These are phyloP conservation scores for Microsporum audouinii DNA, from an alignment of 2,329 filamentous ascomycete species.

Conservation along the genomic window DNA sequence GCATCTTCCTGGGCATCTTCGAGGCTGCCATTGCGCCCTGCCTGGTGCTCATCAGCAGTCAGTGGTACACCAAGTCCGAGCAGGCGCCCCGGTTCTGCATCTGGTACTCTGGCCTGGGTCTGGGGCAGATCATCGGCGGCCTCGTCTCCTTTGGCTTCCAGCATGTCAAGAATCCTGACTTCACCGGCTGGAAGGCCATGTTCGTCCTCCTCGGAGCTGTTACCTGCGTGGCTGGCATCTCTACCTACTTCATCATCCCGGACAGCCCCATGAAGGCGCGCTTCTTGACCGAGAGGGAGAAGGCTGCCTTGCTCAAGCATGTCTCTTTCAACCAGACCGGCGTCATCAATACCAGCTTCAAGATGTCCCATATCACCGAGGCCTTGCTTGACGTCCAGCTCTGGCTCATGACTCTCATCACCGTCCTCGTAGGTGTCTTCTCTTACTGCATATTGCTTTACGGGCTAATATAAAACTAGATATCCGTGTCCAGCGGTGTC, in stretches of 20 bases:
- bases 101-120: constrained; percentile 47
- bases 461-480: constrained; percentile 25
- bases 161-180: constrained; percentile 16
- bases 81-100: constrained; percentile 45
- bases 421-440: constrained; percentile 13
- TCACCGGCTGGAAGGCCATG: constrained; percentile 14
- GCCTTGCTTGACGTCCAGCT: constrained; percentile 16
- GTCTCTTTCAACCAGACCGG: constrained; percentile 15
- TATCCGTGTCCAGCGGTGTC: constrained; percentile 33
- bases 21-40: constrained; percentile 23
- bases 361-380: constrained; percentile 13
- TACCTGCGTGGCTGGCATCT: constrained; percentile 7
- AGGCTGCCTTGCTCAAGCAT: constrained; percentile 12
- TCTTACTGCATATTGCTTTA: constrained; percentile 12
- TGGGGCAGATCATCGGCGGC: constrained; percentile 30
- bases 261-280: constrained; percentile 10
- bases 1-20: constrained; percentile 23
- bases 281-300: constrained; percentile 14
- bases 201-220: constrained; percentile 8
- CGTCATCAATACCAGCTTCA: constrained; percentile 14
- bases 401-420: constrained; percentile 21
- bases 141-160: constrained; percentile 21
- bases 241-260: constrained; percentile 5
- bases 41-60: constrained; percentile 21
- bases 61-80: constrained; percentile 36